These are phyloP conservation scores for Trichophyton rubrum DNA, from an alignment of 2,329 filamentous ascomycete genomes.

Conservation along the genomic window DNA sequence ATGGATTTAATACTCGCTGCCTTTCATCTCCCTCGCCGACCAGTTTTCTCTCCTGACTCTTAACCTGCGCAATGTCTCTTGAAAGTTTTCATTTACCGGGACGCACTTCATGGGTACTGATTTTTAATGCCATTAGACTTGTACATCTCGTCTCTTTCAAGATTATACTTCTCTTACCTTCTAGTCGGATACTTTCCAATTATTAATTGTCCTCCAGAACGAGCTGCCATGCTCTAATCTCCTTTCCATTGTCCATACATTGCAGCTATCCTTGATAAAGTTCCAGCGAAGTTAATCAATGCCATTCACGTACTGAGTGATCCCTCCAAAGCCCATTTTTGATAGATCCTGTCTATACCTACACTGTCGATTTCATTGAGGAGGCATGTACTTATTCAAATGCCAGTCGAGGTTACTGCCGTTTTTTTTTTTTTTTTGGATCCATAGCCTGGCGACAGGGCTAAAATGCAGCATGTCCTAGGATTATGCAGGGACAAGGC, in stretches of 20 bases:
- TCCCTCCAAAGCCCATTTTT: background rate
- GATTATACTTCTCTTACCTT: background rate
- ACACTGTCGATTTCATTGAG: background rate
- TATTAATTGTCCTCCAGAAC: too few species aligned
- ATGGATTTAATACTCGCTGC: slow-evolving; percentile 18
- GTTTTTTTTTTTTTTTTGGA: too few species aligned
- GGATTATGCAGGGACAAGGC: too few species aligned
- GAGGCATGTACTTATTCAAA: background rate
- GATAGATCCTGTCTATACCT: background rate
- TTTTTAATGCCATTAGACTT: slow-evolving; percentile 1
- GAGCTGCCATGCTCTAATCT: background rate
- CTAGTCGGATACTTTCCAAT: background rate
- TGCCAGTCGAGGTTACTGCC: background rate
- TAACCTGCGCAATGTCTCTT: background rate
- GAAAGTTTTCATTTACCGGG: slow-evolving; percentile 1
- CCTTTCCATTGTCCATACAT: background rate
- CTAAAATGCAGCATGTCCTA: too few species aligned
- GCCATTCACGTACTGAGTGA: background rate
- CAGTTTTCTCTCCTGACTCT: background rate
- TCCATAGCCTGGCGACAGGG: too few species aligned
- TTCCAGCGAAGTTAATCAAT: too few species aligned
- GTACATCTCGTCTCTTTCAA: background rate
- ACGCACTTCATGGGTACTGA: background rate
- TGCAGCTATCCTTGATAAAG: too few species aligned
- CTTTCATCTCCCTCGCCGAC: slow-evolving; percentile 12